These are phyloP conservation scores for Exophiala spinifera DNA, from an alignment of 2,329 filamentous ascomycete genomes.

Conservation along the genomic window DNA sequence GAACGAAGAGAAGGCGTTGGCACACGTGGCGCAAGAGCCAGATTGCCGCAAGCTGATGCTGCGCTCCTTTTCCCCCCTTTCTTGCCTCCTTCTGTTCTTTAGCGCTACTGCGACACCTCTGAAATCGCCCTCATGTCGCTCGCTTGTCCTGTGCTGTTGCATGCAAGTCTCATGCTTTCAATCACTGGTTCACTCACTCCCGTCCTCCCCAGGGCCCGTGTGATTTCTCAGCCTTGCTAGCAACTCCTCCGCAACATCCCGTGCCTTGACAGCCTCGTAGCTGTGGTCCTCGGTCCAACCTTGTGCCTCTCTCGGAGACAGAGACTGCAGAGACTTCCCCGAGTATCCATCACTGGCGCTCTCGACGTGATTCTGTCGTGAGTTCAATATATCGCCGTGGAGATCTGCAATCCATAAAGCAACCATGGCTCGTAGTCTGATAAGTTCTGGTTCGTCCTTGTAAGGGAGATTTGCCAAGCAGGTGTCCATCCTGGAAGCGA, in stretches of 20 bases:
- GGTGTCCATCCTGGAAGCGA: conserved; percentile 68
- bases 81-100: too few relatives aligned
- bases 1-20: conserved; percentile 9
- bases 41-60: not conserved
- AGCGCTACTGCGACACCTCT: too few relatives aligned
- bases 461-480: conserved; percentile 69
- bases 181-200: not conserved
- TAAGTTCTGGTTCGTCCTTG: conserved; percentile 62
- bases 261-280: conserved; percentile 15
- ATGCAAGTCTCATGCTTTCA: not conserved
- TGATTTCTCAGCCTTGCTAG: conserved; percentile 10
- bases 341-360: not conserved
- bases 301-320: not conserved
- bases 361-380: not conserved
- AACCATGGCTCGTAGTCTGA: conserved; percentile 70
- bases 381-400: conserved; percentile 8
- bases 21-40: conserved; percentile 12
- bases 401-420: conserved; percentile 74
- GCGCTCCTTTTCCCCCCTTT: not conserved
- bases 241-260: conserved; percentile 14
- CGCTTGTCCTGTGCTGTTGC: not conserved
- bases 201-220: conserved; percentile 7
- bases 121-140: too few relatives aligned
- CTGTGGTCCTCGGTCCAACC: conserved; percentile 5
- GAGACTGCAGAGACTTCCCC: not conserved